Evolutionary conservation across 257 asterid species (phyloP), one percentile per base, ranked within the genome.

Genomic region (Linderniella brevidens): DNA sequence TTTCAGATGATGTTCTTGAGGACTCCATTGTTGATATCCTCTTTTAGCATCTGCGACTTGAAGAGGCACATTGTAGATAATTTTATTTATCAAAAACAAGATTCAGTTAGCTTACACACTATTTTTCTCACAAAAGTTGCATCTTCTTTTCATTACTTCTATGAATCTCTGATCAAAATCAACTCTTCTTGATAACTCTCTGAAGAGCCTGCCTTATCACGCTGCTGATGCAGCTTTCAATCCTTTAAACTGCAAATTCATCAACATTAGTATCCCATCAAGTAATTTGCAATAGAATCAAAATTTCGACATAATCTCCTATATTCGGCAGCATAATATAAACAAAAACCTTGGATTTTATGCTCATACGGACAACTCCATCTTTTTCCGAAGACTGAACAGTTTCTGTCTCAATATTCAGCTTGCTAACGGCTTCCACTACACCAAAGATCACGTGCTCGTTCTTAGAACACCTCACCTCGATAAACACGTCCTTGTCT

Each of bases 281-380:
- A n/a, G n/a, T n/a, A n/a, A n/a, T n/a, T n/a, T n/a, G n/a, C n/a
- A 25, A 25, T 25, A 25, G 32, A 25, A 25, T 25, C 32, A 3
- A 25, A 25, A 25, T 25, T 25, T 25, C 6, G 32, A 25, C n/a
- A n/a, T n/a, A n/a, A n/a, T 25, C 4, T 25, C 32, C 3, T 25
- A 25, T 25, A 6, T 25, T 25, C 32, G 6, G 6, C 32, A 25
- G 32, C 32, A 25, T 3, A 25, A 25, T 25, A 25, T 25, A 25
- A 25, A 25, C 32, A 6, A 25, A n/a, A 48, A 90, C 99, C 99
- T 90, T 76, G 53, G 94, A 78, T 56, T 67, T 80, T 41, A 82
- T 44, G 38, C 77, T 57, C 49, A 76, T 40, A 41, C 66, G 68
- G 50, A 90, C 72, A 57, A 63, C 56, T 49, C 92, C 99, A 48